Percentiles rank a stretch among this genome's conserved stretches.
phyloP scores from a whole-genome alignment of 75 land plant genomes.

The Picea glauca region DNA sequence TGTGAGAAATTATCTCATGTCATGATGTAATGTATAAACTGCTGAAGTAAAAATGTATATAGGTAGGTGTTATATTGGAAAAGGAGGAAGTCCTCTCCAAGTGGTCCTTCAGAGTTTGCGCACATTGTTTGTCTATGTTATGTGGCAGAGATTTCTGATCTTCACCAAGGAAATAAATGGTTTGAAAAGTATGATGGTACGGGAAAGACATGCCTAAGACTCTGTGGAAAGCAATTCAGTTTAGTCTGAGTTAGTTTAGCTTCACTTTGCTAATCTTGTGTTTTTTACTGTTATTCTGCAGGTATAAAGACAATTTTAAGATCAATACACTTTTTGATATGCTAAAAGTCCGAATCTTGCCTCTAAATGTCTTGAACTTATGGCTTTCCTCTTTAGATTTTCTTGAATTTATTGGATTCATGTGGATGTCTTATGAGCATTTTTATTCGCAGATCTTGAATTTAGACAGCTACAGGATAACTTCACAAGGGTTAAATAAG shows the following conservation, averaged over 20 bases:
- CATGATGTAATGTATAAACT: background rate
- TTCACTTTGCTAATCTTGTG: constrained; percentile 2
- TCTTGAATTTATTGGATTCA: constrained; percentile 1
- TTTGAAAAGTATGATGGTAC: constrained; percentile 7
- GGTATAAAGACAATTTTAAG: background rate
- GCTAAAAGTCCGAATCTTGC: background rate
- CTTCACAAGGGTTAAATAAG: background rate
- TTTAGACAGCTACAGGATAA: background rate
- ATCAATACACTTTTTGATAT: background rate
- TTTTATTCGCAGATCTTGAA: background rate
- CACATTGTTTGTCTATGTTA: background rate
- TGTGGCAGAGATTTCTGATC: background rate
- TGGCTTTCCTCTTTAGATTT: background rate
- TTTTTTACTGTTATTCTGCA: background rate
- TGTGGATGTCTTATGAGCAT: background rate
- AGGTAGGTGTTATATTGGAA: background rate
- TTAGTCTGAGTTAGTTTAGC: background rate
- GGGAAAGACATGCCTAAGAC: background rate
- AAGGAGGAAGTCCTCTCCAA: constrained; percentile 2
- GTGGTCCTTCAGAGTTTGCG: constrained; percentile 1
- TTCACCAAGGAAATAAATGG: background rate
- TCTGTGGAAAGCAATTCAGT: constrained; percentile 2
- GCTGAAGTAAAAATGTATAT: background rate
- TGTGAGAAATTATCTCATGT: background rate
- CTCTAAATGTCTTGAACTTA: background rate